Evolutionary conservation across 177 flowering plant species (phyloP), one percentile per base, ranked within the genome.

Genomic region (Vitis hybrid): DNA sequence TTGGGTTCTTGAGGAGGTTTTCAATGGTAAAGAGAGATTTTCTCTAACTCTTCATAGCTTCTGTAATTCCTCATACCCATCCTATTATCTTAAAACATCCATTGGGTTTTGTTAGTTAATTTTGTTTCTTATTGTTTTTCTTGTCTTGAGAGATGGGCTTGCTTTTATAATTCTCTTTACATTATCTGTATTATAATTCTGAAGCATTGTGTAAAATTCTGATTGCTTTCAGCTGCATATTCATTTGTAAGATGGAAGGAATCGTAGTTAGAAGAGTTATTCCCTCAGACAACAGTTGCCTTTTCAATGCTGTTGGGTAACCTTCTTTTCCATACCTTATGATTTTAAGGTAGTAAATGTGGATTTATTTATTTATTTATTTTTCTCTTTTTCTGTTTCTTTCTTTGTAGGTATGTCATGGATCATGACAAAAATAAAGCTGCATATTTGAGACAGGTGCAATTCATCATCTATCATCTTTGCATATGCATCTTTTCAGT

Each of bases 241-340:
- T 16, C 20, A 15, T 16, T 7, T 68, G 49, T 55, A 18, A 22
- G 62, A 95, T 95, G 99, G 99, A 93, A 75, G 97, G 97, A 55
- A 65, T 71, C 67, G 59, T 91, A 18, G 86, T 91, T 20, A 86
- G 98, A 79, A 85, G 99, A 70, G 96, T 95, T 31, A 93, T 95
- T 71, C 97, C 98, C 50, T 89, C 99, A 9, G 99, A 95, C 79
- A 95, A 95, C 74, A 95, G 99, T 72, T 95, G 99, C 77, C 89
- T 95, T 39, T 95, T 95, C 78, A 95, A 95, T 78, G 98, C 99
- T 7, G 94, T 95, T 20, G 97, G 99, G 99, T 95, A 78, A 74
- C 19, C n/a, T 48, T 59, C 31, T 20, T 13, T 16, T 31, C 1
- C 8, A 18, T 52, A 22, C 12, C n/a, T 26, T 26, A 26, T 26